Percentiles rank a stretch among this genome's conserved stretches.
Evolutionary conservation across 2,329 filamentous ascomycete genomes (phyloP).

Genomic region (Lecanicillium sp.): DNA sequence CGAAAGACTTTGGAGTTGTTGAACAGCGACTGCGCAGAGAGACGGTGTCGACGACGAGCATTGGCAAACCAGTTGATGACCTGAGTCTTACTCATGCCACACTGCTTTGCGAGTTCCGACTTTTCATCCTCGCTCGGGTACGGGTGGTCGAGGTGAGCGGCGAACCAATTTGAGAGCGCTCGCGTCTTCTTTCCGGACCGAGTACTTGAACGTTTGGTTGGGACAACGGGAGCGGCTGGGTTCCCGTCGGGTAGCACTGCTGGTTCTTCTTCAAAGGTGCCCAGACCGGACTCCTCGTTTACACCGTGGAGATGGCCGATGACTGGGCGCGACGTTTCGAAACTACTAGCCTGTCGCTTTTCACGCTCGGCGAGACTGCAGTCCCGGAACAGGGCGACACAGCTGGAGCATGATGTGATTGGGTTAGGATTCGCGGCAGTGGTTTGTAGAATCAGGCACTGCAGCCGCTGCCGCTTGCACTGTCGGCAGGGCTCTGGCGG

Average conservation of each 20-base stretch:
- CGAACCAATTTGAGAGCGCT: constrained; percentile 36
- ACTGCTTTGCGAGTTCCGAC: constrained; percentile 26
- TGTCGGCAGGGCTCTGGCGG: constrained; percentile 34
- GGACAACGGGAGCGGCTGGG: constrained; percentile 10
- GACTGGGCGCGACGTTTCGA: constrained; percentile 38
- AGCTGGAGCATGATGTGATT: constrained; percentile 38
- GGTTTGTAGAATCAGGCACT: constrained; percentile 39
- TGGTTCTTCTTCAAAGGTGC: constrained; percentile 2
- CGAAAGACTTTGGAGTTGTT: constrained; percentile 19
- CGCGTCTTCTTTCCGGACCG: constrained; percentile 37
- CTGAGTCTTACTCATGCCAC: constrained; percentile 35
- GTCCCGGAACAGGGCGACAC: constrained; percentile 39
- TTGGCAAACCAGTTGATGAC: constrained; percentile 44
- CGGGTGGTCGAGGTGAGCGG: constrained; percentile 33
- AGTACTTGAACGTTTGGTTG: constrained; percentile 25
- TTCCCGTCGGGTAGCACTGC: constrained; percentile 4
- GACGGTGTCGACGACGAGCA: constrained; percentile 36
- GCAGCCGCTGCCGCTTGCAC: constrained; percentile 34
- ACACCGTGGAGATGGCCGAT: constrained; percentile 41
- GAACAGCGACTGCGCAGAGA: constrained; percentile 20
- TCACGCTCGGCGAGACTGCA: constrained; percentile 37
- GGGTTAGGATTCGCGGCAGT: constrained; percentile 40
- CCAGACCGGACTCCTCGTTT: constrained; percentile 25
- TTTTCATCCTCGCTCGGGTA: constrained; percentile 41
- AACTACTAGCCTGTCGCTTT: constrained; percentile 35